Evolutionary conservation across 139 green algal species (phyloP).

Genomic region (Chlorella sp.): DNA sequence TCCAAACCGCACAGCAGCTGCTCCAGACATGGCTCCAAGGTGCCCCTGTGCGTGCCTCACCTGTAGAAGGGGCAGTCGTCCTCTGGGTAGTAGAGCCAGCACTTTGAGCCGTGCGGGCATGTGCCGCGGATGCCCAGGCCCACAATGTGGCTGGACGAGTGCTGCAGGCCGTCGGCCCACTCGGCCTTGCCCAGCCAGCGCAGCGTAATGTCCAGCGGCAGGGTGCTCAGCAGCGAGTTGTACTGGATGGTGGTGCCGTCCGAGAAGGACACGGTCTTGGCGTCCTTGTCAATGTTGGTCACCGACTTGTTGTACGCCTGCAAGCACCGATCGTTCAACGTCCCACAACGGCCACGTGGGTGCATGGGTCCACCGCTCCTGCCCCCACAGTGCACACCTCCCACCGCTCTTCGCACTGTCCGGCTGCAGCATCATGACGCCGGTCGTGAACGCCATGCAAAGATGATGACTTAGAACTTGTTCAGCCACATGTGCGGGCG

Average conservation of each 20-base stretch:
- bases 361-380: background rate
- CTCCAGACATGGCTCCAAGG: no score
- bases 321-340: no score
- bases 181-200: constrained; percentile 53
- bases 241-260: constrained; percentile 39
- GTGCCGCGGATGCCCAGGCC: constrained; percentile 58
- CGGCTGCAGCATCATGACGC: no score
- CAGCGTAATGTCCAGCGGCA: constrained; percentile 77
- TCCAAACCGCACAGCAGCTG: no score
- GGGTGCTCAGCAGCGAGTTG: constrained; percentile 66
- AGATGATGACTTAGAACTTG: no score
- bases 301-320: constrained; percentile 62
- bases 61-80: constrained; percentile 89
- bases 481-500: no score
- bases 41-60: no score
- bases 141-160: constrained; percentile 80
- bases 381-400: background rate
- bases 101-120: constrained; percentile 80
- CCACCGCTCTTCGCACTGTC: no score
- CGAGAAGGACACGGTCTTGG: constrained; percentile 41
- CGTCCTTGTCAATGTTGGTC: constrained; percentile 64
- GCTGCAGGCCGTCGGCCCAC: constrained; percentile 62
- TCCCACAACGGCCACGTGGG: no score
- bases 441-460: no score
- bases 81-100: constrained; percentile 93